Percentiles rank a stretch among this genome's conserved stretches.
phyloP scores from a whole-genome alignment of 169 alveolate species.

The Amoebophrya sp. region DNA sequence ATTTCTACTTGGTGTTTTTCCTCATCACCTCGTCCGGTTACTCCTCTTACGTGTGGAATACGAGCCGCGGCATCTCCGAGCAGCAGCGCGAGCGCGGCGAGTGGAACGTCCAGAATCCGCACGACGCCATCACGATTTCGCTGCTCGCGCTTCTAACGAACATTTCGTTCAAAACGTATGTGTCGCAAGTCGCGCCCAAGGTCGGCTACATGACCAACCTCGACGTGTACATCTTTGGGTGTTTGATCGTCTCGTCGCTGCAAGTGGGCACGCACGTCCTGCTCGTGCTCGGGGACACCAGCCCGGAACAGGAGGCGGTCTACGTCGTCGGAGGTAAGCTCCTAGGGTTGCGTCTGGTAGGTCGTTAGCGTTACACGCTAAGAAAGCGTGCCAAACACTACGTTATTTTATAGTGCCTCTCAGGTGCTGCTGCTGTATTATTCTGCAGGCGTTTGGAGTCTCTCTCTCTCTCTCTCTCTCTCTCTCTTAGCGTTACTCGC shows the following conservation, averaged over 20 bases:
- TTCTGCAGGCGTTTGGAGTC: no score
- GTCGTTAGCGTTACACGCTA: no score
- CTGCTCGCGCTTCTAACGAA: neutral
- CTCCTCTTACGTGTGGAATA: neutral
- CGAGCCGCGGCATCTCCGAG: neutral
- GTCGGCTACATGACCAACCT: neutral
- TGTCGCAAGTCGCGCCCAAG: neutral
- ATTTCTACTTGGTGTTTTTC: neutral
- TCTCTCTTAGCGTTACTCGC: no score
- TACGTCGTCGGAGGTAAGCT: neutral
- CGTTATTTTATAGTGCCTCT: no score
- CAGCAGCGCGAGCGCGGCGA: neutral
- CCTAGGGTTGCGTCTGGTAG: no score
- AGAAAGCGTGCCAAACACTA: no score
- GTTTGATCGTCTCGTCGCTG: neutral
- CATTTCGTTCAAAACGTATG: neutral
- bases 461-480: no score
- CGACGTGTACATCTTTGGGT: neutral
- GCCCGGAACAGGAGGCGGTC: neutral
- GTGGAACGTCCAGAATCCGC: neutral
- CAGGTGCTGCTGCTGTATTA: no score
- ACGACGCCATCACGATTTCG: neutral
- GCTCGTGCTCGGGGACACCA: neutral
- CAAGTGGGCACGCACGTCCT: neutral
- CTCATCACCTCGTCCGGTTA: neutral